Base-by-base conservation (phyloP, 441 rosid species). In the Erodium trifolium region DNA sequence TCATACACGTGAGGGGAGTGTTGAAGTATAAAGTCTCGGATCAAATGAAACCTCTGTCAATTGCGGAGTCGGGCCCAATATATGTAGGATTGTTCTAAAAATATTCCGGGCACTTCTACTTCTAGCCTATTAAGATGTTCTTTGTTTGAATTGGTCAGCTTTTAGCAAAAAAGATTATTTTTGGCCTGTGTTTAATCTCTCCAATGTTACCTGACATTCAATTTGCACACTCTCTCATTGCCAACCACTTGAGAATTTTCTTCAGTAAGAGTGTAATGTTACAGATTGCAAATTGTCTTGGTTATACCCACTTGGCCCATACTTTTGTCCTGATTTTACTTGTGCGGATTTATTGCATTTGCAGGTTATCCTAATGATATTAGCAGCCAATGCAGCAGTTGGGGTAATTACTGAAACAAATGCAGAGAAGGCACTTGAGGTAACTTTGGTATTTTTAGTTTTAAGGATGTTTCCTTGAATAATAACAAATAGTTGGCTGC, bases 311-410 rank as follows among this genome's bases (percentile, higher is more conserved):
- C 75, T 70, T 81, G 71, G 14, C 37, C 18, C 70, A 31, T 63
- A 68, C 16, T 35, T 2, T 69, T 8, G 23, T 67, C 35, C 37
- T 57, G 12, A 27, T 63, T 66, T 49, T 62, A 27, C 69, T 65
- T 67, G 70, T 74, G 57, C 5, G 4, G 12, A 59, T 31, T 62
- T 37, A 67, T 67, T 57, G 16, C 65, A 37, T 68, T 47, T 63
- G 53, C 85, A 94, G 98, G 99, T 94, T 31, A 94, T 94, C 77
- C 83, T 94, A 70, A 79, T 94, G 79, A 92, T 92, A 84, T 85
- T 94, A 85, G 99, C 98, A 76, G 99, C 98, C 81, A 94, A 94
- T 86, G 98, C 99, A 57, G 93, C 98, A 0, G 99, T 94, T 14
- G 98, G 98, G 55, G 97, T 94, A 63, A 94, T 94, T 70, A 94